Conservation (phyloP, 2,329 filamentous ascomycete genomes). For the Scedosporium apiospermum region DNA sequence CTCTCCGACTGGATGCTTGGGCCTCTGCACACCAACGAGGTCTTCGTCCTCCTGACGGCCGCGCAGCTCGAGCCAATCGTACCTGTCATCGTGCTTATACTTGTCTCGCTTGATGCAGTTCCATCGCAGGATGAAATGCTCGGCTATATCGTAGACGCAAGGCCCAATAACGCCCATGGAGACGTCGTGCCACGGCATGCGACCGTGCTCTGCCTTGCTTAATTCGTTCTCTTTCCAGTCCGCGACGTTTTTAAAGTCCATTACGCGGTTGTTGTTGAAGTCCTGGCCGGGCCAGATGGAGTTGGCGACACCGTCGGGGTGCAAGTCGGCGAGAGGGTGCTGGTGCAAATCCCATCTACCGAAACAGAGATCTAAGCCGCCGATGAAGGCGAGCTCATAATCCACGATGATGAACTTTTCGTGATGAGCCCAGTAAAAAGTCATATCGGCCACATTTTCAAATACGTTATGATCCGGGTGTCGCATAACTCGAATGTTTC, state of each 20-base stretch:
- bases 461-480: slow-evolving; percentile 94
- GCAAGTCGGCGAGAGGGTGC: slow-evolving; percentile 77
- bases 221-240: slow-evolving; percentile 93
- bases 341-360: slow-evolving; percentile 87
- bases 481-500: slow-evolving; percentile 81
- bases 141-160: slow-evolving; percentile 85
- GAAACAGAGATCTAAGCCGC: slow-evolving; percentile 90
- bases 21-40: slow-evolving; percentile 77
- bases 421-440: slow-evolving; percentile 95
- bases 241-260: slow-evolving; percentile 86
- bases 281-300: slow-evolving; percentile 95
- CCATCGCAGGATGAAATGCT: slow-evolving; percentile 92
- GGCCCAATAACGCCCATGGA: slow-evolving; percentile 86
- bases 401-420: slow-evolving; percentile 97
- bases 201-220: slow-evolving; percentile 80
- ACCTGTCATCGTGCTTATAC: slow-evolving; percentile 79
- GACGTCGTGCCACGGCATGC: slow-evolving; percentile 98
- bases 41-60: slow-evolving; percentile 76
- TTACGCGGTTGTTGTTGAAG: slow-evolving; percentile 94
- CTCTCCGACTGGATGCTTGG: slow-evolving; percentile 79
- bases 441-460: slow-evolving; percentile 91
- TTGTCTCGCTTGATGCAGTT: slow-evolving; percentile 97
- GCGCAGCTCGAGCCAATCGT: slow-evolving; percentile 76
- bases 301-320: slow-evolving; percentile 70
- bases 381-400: slow-evolving; percentile 83